Conservation (phyloP, 2,329 filamentous ascomycete genomes). For the Cyphellophora europaea region DNA sequence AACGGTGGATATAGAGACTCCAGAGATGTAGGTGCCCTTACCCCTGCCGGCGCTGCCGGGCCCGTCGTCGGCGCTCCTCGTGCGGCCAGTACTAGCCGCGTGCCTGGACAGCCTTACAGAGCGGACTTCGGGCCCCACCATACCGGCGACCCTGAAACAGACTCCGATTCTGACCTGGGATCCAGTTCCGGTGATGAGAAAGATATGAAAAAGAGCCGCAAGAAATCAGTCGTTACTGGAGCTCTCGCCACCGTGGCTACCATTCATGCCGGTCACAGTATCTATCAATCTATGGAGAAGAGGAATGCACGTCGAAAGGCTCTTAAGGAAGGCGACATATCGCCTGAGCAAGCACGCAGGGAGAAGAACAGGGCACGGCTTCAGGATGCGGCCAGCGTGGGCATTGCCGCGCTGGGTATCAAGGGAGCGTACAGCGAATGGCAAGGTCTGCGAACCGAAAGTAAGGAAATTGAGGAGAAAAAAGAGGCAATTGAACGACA, state of each 20-base stretch:
- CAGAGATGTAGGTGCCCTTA: constrained; percentile 35
- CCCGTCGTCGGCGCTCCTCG: constrained; percentile 10
- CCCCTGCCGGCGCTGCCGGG: constrained; percentile 19
- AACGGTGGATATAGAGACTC: constrained; percentile 30
- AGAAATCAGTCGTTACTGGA: constrained; percentile 57
- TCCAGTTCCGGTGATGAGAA: constrained; percentile 55
- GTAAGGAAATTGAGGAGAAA: constrained; percentile 47
- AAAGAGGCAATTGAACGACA: constrained; percentile 35
- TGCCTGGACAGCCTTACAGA: constrained; percentile 13
- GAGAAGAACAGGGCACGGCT: constrained; percentile 55
- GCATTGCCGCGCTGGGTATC: constrained; percentile 58
- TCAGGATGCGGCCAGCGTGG: constrained; percentile 56
- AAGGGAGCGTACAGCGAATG: constrained; percentile 58
- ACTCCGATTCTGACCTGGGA: constrained; percentile 42
- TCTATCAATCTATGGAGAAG: constrained; percentile 56
- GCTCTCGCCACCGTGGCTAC: constrained; percentile 60
- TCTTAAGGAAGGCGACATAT: constrained; percentile 55
- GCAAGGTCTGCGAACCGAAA: constrained; percentile 57
- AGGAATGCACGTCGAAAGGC: constrained; percentile 51
- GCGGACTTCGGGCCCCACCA: constrained; percentile 18
- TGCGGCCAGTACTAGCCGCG: constrained; percentile 19
- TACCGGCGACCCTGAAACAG: constrained; percentile 22
- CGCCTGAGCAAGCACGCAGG: constrained; percentile 51
- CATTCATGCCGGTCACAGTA: constrained; percentile 57
- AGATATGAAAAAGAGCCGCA: constrained; percentile 53